Percentiles rank a stretch among this genome's conserved stretches.
Conservation (phyloP, 225 moss, liverwort and hornwort species). For the Pseudisothecium myosuroides region DNA sequence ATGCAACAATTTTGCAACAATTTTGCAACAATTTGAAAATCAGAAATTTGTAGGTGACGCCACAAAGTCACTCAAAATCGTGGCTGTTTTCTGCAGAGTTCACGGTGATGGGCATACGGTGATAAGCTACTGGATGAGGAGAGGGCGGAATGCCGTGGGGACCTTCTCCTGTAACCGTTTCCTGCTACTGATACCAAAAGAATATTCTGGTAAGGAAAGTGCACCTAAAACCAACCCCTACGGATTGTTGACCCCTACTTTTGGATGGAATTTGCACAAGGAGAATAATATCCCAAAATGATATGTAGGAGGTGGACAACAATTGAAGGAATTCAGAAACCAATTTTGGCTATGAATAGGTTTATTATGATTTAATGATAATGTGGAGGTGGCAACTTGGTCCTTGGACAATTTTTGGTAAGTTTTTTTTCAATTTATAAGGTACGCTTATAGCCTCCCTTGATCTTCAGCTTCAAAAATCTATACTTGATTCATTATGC, state of each 20-base stretch:
- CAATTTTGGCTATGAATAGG: neutral
- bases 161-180: neutral
- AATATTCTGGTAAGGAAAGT: neutral
- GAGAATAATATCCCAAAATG: neutral
- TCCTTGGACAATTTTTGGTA: neutral
- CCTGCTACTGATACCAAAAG: neutral
- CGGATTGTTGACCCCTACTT: neutral
- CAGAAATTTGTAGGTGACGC: neutral
- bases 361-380: too few species aligned
- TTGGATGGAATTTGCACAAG: neutral
- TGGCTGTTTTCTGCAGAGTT: neutral
- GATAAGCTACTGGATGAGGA: neutral
- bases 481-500: neutral
- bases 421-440: neutral
- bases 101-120: neutral
- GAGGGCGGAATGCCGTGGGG: neutral
- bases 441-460: fast-evolving
- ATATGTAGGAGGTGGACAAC: neutral
- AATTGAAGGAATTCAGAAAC: fast-evolving
- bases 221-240: neutral
- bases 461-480: neutral
- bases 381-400: neutral
- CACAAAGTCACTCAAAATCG: neutral
- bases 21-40: neutral
- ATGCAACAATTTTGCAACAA: neutral